These are phyloP conservation scores for Ustilago cynodontis DNA, from an alignment of 1,284 basidiomycete species.

Conservation along the genomic window DNA sequence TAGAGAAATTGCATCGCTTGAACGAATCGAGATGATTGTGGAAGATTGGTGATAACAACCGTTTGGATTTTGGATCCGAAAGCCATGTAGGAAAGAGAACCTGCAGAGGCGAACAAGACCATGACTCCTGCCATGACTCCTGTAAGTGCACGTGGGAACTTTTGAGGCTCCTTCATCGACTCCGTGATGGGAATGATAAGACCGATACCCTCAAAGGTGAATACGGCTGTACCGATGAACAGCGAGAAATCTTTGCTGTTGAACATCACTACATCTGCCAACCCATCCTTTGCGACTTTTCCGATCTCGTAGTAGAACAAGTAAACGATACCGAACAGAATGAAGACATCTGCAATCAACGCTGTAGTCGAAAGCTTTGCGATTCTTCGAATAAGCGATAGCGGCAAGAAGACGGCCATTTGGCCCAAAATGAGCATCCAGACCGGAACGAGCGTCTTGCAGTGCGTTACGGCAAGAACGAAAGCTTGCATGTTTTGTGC, in stretches of 20 bases:
- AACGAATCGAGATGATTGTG: conserved; percentile 85
- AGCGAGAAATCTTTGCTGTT: conserved; percentile 90
- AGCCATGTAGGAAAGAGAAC: conserved; percentile 86
- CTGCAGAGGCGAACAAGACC: conserved; percentile 87
- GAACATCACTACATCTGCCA: conserved; percentile 84
- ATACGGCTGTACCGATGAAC: conserved; percentile 95
- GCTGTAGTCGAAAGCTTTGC: conserved; percentile 89
- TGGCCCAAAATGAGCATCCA: conserved; percentile 86
- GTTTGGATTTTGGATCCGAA: conserved; percentile 91
- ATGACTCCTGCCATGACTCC: conserved; percentile 89
- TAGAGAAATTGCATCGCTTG: conserved; percentile 79
- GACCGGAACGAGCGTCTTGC: conserved; percentile 79
- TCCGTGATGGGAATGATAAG: conserved; percentile 97
- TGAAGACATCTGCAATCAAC: conserved; percentile 93
- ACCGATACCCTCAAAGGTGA: conserved; percentile 98
- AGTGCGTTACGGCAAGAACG: conserved; percentile 85
- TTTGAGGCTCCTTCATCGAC: conserved; percentile 88
- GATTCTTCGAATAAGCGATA: conserved; percentile 64
- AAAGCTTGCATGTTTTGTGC: conserved; percentile 88
- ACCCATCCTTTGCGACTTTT: conserved; percentile 52
- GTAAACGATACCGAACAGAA: conserved; percentile 80
- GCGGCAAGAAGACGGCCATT: conserved; percentile 79
- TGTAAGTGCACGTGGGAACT: conserved; percentile 88
- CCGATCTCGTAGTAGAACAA: conserved; percentile 67
- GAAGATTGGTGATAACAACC: conserved; percentile 94